Base-by-base conservation (phyloP, 192 early-diverging fungal genomes). In the Rhizophagus clarus region DNA sequence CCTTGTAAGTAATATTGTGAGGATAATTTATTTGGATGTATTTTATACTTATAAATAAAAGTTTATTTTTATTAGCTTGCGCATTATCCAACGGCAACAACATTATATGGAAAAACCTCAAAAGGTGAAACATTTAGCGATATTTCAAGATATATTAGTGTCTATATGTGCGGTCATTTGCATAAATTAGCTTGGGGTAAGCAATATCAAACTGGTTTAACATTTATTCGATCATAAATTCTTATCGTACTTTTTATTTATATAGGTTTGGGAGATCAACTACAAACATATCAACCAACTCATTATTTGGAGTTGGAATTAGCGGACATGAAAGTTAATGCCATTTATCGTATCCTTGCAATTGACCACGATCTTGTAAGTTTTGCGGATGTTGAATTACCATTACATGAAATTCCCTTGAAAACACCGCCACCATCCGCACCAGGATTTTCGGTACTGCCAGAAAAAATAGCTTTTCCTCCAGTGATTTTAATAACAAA, bases 281-380 rank as follows among this genome's bases (percentile, higher is more conserved):
- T 94, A 76, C 88, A 94, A 82, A 83, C 90, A 29, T 94, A 94
- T 82, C 84, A 91, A 74, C 84, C 88, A 11, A 84, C 86, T n/a
- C 86, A 91, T 68, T 91, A 87, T 64, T 83, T 94, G 79, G 94
- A 98, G 84, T 86, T 98, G 20, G 96, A 97, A 86, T 82, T 98
- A 12, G 94, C 90, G 28, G 96, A 98, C 71, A 90, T 98, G 87
- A 98, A 98, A 85, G 88, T 92, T 74, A 94, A 97, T 82, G 95
- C 92, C 1, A 68, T 91, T n/a, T 96, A 94, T 79, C 87, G 96
- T 49, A 89, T 98, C 32, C 90, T 95, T 56, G 93, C 92, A 10
- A 89, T 98, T 2, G 96, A 98, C 80, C 81, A 97, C 72, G 96
- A 98, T 79, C 71, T 97, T 71, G 87, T 98, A 17, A 91, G 93